Conservation (phyloP, 164 flowering plant species). For the Buxus sempervirens region DNA sequence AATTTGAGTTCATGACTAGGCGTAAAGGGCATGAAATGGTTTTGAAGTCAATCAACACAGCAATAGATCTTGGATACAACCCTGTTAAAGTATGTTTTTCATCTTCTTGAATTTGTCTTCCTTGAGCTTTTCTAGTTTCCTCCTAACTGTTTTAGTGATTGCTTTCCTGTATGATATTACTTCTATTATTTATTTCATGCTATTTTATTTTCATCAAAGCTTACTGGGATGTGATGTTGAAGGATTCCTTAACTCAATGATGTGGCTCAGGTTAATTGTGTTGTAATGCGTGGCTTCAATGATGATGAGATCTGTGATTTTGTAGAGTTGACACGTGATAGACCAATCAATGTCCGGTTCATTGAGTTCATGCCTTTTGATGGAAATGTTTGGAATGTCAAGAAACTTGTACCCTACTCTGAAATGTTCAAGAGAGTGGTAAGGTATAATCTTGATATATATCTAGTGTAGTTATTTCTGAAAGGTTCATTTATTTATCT, state of each 20-base stretch:
- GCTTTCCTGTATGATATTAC: too few relatives aligned
- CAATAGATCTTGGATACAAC: constrained; percentile 73
- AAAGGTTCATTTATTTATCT: not conserved
- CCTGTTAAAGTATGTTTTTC: constrained; percentile 76
- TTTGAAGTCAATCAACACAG: constrained; percentile 74
- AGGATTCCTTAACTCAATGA: not conserved
- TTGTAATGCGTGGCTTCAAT: constrained; percentile 92
- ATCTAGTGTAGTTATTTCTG: too few relatives aligned
- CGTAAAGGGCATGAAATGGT: constrained; percentile 89
- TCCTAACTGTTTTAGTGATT: not conserved
- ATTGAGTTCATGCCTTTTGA: constrained; percentile 99
- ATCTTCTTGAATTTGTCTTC: constrained; percentile 2
- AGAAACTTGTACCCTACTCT: constrained; percentile 86
- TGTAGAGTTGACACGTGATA: constrained; percentile 79
- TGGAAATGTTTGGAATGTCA: constrained; percentile 98
- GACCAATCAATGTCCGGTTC: constrained; percentile 82
- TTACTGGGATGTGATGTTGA: not conserved
- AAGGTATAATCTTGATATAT: constrained; percentile 77
- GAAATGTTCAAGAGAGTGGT: constrained; percentile 98
- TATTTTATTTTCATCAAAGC: not conserved
- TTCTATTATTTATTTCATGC: not conserved
- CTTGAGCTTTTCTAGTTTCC: not conserved
- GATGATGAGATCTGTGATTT: constrained; percentile 98
- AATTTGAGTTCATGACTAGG: constrained; percentile 93
- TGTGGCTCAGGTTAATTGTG: constrained; percentile 78